These are phyloP conservation scores for Giardia duodenalis DNA, from an alignment of 208 protist species.

Conservation along the genomic window DNA sequence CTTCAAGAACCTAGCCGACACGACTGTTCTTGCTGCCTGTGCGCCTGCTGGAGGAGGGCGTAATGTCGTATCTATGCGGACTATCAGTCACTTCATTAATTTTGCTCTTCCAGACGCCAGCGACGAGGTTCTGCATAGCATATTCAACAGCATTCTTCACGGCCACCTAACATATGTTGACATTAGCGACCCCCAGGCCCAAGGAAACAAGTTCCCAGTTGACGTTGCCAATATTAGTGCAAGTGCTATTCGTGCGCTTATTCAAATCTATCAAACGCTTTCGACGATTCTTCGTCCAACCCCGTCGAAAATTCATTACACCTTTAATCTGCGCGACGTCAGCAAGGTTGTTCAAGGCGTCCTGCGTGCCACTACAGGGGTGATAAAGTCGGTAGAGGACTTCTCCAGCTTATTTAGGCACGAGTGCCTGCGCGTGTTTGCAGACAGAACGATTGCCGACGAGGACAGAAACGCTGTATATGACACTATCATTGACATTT, in stretches of 20 bases:
- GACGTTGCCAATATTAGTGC: conserved; percentile 27
- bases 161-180: conserved; percentile 60
- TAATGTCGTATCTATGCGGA: conserved; percentile 65
- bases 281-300: conserved; percentile 30
- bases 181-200: conserved; percentile 52
- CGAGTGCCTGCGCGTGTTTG: conserved; percentile 19
- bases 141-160: conserved; percentile 69
- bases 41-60: conserved; percentile 77
- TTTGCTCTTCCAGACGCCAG: conserved; percentile 70
- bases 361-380: neutral
- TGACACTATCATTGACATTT: neutral
- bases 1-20: conserved; percentile 25
- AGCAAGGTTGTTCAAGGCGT: conserved; percentile 84
- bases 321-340: conserved; percentile 89
- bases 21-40: conserved; percentile 62
- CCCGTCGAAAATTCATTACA: conserved; percentile 86
- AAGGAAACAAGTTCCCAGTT: conserved; percentile 55
- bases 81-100: conserved; percentile 64
- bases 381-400: conserved; percentile 16
- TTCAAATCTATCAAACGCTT: conserved; percentile 67
- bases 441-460: conserved; percentile 1
- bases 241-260: conserved; percentile 59
- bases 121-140: conserved; percentile 70
- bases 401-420: conserved; percentile 54
- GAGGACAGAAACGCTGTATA: neutral